phyloP scores from a whole-genome alignment of 495 filamentous ascomycete genomes.

The Chaetomium cochliodes region DNA sequence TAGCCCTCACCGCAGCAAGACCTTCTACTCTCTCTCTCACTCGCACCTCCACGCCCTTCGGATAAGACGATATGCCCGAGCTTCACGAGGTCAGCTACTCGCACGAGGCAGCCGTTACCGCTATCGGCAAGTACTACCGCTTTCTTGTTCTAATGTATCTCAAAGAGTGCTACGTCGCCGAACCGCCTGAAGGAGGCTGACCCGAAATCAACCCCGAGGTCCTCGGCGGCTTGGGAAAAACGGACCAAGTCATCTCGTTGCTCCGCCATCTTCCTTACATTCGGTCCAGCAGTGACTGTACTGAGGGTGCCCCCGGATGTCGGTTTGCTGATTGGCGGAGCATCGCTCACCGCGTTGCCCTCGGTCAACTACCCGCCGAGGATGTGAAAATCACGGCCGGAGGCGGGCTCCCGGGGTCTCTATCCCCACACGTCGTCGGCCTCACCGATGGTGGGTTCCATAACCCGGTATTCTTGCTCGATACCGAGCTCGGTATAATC shows the following conservation, averaged over 20 bases:
- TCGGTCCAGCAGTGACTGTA: background rate
- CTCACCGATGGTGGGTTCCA: slow-evolving; percentile 15
- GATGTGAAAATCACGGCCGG: background rate
- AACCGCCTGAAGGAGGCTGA: slow-evolving; percentile 29
- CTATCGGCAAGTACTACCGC: slow-evolving; percentile 27
- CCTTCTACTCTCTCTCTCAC: background rate
- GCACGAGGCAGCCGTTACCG: slow-evolving; percentile 25
- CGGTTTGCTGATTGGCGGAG: background rate
- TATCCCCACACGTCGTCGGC: slow-evolving; percentile 24
- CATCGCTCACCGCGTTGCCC: no score
- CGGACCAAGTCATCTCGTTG: slow-evolving; percentile 27
- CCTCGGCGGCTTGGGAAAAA: slow-evolving; percentile 25
- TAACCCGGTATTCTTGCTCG: slow-evolving; percentile 26
- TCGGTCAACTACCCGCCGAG: background rate
- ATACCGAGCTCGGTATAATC: slow-evolving; percentile 29
- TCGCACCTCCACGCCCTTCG: background rate
- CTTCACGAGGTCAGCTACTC: slow-evolving; percentile 21
- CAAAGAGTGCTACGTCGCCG: slow-evolving; percentile 16
- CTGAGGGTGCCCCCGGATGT: background rate
- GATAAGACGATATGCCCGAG: background rate
- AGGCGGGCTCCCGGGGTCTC: background rate
- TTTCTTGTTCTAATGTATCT: slow-evolving; percentile 33
- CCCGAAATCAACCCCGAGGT: slow-evolving; percentile 26
- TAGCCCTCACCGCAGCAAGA: background rate
- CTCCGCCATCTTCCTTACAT: slow-evolving; percentile 31